Percentiles rank a stretch among this genome's conserved stretches.
Evolutionary conservation across 768 basidiomycete species (phyloP).

Genomic region (Lyophyllum semitale): DNA sequence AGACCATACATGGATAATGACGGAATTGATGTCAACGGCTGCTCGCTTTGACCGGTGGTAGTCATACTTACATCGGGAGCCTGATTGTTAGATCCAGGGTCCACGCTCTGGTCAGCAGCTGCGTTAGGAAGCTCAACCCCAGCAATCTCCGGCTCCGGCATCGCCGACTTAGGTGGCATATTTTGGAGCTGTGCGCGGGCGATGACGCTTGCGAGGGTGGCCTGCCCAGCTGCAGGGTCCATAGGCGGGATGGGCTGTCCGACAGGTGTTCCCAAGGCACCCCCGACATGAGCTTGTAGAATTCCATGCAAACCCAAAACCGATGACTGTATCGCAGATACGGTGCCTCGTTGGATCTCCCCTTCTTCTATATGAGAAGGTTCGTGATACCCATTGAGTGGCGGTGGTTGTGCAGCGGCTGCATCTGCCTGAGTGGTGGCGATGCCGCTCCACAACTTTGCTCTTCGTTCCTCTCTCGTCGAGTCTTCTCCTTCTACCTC

Average conservation of each 20-base stretch:
- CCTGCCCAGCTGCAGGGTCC: slow-evolving; percentile 58
- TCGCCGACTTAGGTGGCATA: slow-evolving; percentile 20
- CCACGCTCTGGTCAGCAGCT: neutral
- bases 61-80: neutral
- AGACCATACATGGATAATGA: slow-evolving; percentile 69
- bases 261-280: slow-evolving; percentile 47
- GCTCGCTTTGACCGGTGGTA: slow-evolving; percentile 9
- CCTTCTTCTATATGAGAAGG: slow-evolving; percentile 55
- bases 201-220: slow-evolving; percentile 72
- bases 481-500: slow-evolving; percentile 43
- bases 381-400: slow-evolving; percentile 25
- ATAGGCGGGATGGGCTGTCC: slow-evolving; percentile 29
- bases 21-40: slow-evolving; percentile 24
- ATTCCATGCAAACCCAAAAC: slow-evolving; percentile 57
- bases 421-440: slow-evolving; percentile 41
- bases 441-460: slow-evolving; percentile 66
- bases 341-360: slow-evolving; percentile 51
- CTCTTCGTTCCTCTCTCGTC: slow-evolving; percentile 59
- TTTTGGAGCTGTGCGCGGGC: slow-evolving; percentile 67
- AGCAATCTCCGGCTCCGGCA: neutral
- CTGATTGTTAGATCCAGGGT: neutral
- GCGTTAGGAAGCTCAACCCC: neutral
- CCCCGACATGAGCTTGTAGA: slow-evolving; percentile 59
- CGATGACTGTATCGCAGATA: slow-evolving; percentile 50
- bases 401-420: slow-evolving; percentile 16